phyloP scores from a whole-genome alignment of 1,284 basidiomycete species.

The Microbotryum silenes-acaulis region DNA sequence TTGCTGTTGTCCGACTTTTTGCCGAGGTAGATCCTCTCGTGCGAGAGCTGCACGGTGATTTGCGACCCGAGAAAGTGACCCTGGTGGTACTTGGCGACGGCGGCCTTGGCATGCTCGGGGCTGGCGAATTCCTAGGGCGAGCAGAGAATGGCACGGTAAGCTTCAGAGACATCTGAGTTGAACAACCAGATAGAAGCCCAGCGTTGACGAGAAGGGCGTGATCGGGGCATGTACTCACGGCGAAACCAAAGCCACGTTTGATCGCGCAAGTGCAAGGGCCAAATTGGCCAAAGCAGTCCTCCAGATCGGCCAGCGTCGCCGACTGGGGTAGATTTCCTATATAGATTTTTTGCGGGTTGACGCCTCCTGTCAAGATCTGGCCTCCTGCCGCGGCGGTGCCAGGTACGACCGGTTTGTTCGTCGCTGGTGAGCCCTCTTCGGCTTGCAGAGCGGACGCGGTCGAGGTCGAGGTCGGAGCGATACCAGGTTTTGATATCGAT shows the following conservation, averaged over 20 bases:
- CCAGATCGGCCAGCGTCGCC: constrained; percentile 31
- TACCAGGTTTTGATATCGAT: no score
- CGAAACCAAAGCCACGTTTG: constrained; percentile 36
- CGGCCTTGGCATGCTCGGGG: constrained; percentile 28
- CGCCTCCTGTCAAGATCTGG: background rate
- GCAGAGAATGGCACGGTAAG: background rate
- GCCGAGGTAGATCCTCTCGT: background rate
- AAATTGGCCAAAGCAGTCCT: constrained; percentile 36
- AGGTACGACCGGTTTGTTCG: background rate
- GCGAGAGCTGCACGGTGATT: constrained; percentile 35
- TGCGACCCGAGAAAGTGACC: constrained; percentile 35
- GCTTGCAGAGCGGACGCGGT: no score
- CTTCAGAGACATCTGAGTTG: background rate
- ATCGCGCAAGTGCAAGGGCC: constrained; percentile 32
- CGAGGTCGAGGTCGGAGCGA: no score
- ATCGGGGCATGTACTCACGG: constrained; percentile 21
- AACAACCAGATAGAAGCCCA: background rate
- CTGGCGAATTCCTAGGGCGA: constrained; percentile 31
- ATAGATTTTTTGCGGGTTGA: constrained; percentile 29
- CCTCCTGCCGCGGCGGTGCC: background rate
- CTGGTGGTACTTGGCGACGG: constrained; percentile 35
- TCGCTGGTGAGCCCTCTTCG: background rate
- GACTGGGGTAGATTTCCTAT: constrained; percentile 34
- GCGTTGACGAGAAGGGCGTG: background rate
- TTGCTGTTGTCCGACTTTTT: no score